Conservation (phyloP, 176 grass and related monocot species). For the Bolboschoenus planiculmis region DNA sequence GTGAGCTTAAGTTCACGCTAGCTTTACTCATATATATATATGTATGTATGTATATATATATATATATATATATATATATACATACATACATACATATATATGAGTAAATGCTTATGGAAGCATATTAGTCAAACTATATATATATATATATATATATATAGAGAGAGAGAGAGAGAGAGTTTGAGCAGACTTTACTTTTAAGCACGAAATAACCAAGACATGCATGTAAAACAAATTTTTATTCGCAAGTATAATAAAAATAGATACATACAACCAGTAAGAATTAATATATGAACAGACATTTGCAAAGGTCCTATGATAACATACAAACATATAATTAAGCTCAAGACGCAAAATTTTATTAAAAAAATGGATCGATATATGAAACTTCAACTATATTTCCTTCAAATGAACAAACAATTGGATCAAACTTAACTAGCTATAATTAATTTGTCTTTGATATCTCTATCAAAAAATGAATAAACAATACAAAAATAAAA, state of each 20-base stretch:
- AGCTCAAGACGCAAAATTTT: not conserved
- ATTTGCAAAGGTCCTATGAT: not conserved
- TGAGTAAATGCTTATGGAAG: too few species aligned
- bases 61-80: too few species aligned
- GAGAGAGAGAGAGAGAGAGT: too few species aligned
- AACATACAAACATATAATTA: not conserved
- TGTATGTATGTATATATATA: too few species aligned
- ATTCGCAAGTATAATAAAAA: not conserved
- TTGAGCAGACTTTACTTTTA: too few species aligned
- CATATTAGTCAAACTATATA: too few species aligned
- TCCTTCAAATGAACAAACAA: not conserved
- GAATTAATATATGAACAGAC: not conserved
- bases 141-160: too few species aligned
- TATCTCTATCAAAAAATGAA: constrained; percentile 3
- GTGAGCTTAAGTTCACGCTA: too few species aligned
- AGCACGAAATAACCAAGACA: too few species aligned
- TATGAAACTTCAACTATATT: not conserved
- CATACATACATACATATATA: too few species aligned
- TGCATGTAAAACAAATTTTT: too few species aligned
- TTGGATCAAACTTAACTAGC: not conserved
- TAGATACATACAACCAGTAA: not conserved
- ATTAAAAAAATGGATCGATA: not conserved
- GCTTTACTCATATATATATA: too few species aligned
- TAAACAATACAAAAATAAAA: not conserved
- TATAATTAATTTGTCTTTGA: not conserved